Evolutionary conservation across 768 basidiomycete species (phyloP), one percentile per base, ranked within the genome.

Genomic region (Lactifluus hygrophoroides): DNA sequence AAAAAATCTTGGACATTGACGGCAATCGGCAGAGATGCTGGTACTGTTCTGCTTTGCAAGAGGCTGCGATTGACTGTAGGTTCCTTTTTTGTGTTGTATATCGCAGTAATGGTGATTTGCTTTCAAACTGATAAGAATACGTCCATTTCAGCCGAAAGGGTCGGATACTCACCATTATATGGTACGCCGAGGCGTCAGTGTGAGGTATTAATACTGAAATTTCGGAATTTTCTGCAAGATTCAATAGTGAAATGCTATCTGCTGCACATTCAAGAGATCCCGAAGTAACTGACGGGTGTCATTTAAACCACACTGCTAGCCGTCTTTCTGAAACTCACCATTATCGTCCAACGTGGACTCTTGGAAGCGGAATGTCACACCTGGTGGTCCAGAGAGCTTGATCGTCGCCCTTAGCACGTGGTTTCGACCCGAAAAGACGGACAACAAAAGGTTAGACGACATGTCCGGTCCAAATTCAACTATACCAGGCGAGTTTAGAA

Each of bases 1-100:
- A 98, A 97, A 71, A 92, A 94, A 69, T 99, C 96, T 71, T 97
- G 90, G 0, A 98, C 95, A 57, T 94, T 96, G 57, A 97, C 89
- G 3, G 88, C 82, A 44, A 99, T 76, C 0, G 95, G 94, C 3
- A 97, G 75, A 0, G 86, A 78, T 7, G 86, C 83, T 14, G 79
- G 76, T 4, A 94, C 75, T 2, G 77, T 70, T 57, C 80, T 78
- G 13, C 80, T 76, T 30, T 81, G 74, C 38, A 73, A 75, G 27
- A 90, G 69, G 5, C 70, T 78, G 37, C 92, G 79, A 16, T 70
- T 70, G 5, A 85, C 63, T 3, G 71, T 71, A 1, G 84, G 78
- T 58, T 86, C 80, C 1, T 72, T 63, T 6, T 65, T 67, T 0
- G 89, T 88, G 6, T 70, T 74, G 69, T 96, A 98, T 51, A 85